Conservation (phyloP, 2,329 filamentous ascomycete genomes). For the Alternaria sp. region DNA sequence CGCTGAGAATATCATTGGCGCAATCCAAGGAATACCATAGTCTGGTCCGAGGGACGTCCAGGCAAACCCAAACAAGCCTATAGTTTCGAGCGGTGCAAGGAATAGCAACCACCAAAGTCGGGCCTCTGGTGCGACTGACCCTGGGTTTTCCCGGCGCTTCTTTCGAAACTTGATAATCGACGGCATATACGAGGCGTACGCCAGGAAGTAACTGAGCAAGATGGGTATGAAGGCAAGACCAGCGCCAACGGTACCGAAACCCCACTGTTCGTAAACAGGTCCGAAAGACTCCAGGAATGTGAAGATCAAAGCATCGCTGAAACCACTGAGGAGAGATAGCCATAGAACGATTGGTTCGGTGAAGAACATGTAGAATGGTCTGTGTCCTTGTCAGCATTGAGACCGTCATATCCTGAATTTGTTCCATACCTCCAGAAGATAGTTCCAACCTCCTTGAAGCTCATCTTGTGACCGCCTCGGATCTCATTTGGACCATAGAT, state of each 20-base stretch:
- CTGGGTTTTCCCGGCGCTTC: slow-evolving; percentile 59
- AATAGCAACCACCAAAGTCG: slow-evolving; percentile 72
- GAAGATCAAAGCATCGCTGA: slow-evolving; percentile 78
- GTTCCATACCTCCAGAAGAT: slow-evolving; percentile 56
- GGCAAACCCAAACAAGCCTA: slow-evolving; percentile 75
- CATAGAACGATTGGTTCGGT: slow-evolving; percentile 77
- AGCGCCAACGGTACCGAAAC: slow-evolving; percentile 64
- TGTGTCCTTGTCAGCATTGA: slow-evolving; percentile 39
- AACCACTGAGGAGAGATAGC: slow-evolving; percentile 74
- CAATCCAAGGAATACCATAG: slow-evolving; percentile 69
- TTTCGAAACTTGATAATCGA: slow-evolving; percentile 62
- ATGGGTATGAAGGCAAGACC: slow-evolving; percentile 72
- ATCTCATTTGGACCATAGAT: slow-evolving; percentile 77
- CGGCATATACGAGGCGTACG: slow-evolving; percentile 67
- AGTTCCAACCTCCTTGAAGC: slow-evolving; percentile 54
- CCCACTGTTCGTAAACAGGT: slow-evolving; percentile 73
- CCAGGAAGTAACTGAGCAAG: slow-evolving; percentile 70
- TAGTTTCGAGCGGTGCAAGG: slow-evolving; percentile 67
- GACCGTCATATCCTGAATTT: background rate
- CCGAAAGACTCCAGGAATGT: slow-evolving; percentile 76
- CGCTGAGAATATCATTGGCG: slow-evolving; percentile 69
- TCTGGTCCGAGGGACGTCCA: slow-evolving; percentile 71
- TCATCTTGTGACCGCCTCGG: slow-evolving; percentile 47
- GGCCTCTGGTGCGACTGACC: slow-evolving; percentile 67
- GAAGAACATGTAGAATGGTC: slow-evolving; percentile 76